phyloP scores from a whole-genome alignment of 2,329 filamentous ascomycete genomes.

The Colletotrichum tanaceti region DNA sequence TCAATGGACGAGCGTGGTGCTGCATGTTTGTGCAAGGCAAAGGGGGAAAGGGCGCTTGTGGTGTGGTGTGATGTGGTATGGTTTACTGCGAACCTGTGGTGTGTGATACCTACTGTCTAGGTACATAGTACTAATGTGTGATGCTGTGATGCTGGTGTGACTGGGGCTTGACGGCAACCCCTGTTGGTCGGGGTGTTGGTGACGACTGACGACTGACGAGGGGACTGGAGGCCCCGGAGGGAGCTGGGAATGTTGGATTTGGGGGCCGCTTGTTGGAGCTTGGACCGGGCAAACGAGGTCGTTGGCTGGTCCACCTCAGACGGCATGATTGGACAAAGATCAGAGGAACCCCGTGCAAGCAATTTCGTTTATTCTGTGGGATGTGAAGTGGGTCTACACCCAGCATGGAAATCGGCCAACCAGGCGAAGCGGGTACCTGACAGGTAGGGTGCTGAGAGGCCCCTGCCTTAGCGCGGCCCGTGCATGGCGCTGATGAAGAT shows the following conservation, averaged over 20 bases:
- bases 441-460: constrained; percentile 14
- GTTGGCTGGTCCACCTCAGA: neutral
- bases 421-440: constrained; percentile 30
- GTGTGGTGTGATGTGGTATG: neutral
- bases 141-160: constrained; percentile 1
- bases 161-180: neutral
- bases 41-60: constrained; percentile 20
- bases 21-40: constrained; percentile 3
- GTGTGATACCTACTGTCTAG: no score
- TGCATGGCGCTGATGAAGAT: constrained; percentile 38
- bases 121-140: no score
- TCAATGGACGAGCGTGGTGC: neutral
- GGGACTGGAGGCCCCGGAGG: no score
- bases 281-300: constrained; percentile 20
- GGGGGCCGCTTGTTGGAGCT: constrained; percentile 29
- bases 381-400: neutral
- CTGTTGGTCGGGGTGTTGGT: constrained; percentile 7
- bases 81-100: no score
- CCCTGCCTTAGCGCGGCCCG: constrained; percentile 30
- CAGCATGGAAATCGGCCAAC: constrained; percentile 6
- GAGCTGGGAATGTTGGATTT: constrained; percentile 25
- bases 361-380: constrained; percentile 37
- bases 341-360: constrained; percentile 32
- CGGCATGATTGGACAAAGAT: constrained; percentile 26
- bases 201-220: constrained; percentile 4